Percentiles rank a stretch among this genome's conserved stretches.
Evolutionary conservation across 2,329 filamentous ascomycete species (phyloP).

Genomic region (Huntiella savannae): DNA sequence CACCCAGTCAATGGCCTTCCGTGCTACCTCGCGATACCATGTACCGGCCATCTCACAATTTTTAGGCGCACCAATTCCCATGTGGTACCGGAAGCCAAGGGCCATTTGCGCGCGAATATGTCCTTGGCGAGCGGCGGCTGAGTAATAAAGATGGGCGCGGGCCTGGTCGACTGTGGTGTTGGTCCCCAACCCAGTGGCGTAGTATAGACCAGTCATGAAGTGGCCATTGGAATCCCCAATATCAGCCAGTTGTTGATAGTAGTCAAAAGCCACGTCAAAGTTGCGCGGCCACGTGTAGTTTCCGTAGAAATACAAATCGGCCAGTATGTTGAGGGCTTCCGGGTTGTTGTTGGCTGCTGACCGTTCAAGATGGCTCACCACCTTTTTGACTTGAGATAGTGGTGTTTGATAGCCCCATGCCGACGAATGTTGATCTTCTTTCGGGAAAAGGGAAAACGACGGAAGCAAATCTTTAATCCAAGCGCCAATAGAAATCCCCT

Average conservation of each 20-base stretch:
- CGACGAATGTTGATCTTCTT: slow-evolving; percentile 1
- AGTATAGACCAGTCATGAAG: slow-evolving; percentile 89
- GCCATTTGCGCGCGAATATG: slow-evolving; percentile 86
- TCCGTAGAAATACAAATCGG: slow-evolving; percentile 91
- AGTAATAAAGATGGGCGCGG: slow-evolving; percentile 82
- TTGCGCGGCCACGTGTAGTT: slow-evolving; percentile 78
- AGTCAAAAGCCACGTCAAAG: slow-evolving; percentile 57
- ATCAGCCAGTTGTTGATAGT: slow-evolving; percentile 62
- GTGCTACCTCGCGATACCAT: slow-evolving; percentile 85
- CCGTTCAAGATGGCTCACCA: slow-evolving; percentile 32
- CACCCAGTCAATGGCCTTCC: slow-evolving; percentile 79
- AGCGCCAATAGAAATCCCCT: background rate
- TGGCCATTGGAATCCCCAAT: slow-evolving; percentile 81
- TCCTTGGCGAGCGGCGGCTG: slow-evolving; percentile 70
- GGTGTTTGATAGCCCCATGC: background rate
- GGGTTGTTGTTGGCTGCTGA: slow-evolving; percentile 41
- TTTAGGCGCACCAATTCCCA: slow-evolving; percentile 66
- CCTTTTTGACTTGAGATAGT: slow-evolving; percentile 19
- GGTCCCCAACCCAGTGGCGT: slow-evolving; percentile 76
- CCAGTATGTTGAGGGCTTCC: slow-evolving; percentile 76
- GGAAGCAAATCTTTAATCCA: background rate
- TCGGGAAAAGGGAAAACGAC: slow-evolving; percentile 8
- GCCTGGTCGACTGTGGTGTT: slow-evolving; percentile 73
- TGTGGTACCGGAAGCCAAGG: slow-evolving; percentile 66
- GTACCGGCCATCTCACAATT: slow-evolving; percentile 69